These are phyloP conservation scores for Obelidium mucronatum DNA, from an alignment of 192 early-diverging fungal species.

Conservation along the genomic window DNA sequence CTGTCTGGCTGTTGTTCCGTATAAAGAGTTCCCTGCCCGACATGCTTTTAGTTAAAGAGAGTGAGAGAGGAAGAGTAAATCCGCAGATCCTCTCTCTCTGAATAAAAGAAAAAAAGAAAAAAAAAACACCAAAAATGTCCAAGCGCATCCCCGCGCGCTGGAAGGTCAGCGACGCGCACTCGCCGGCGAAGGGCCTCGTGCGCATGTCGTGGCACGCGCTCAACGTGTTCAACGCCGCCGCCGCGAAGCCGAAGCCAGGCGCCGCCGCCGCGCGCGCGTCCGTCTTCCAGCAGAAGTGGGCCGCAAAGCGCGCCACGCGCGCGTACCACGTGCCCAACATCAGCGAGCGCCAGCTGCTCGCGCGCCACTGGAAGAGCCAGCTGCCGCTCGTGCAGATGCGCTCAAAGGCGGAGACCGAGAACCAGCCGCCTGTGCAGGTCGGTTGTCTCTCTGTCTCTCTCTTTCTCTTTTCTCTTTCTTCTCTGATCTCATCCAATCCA, in stretches of 20 bases:
- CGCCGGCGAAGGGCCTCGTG: conserved; percentile 66
- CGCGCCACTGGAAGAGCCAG: conserved; percentile 49
- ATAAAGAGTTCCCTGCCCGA: too few relatives aligned
- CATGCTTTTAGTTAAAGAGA: too few relatives aligned
- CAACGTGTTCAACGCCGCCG: conserved; percentile 80
- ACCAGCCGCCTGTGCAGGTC: conserved; percentile 35
- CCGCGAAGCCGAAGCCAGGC: conserved; percentile 46
- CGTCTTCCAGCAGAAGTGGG: conserved; percentile 95
- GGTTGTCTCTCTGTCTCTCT: too few relatives aligned
- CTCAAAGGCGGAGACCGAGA: conserved; percentile 39
- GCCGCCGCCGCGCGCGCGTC: conserved; percentile 50
- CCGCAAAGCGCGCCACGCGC: conserved; percentile 88
- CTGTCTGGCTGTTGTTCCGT: too few relatives aligned
- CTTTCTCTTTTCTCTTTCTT: background rate
- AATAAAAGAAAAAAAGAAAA: conserved; percentile 59
- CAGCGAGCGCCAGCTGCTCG: conserved; percentile 76
- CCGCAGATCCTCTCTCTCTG: too few relatives aligned
- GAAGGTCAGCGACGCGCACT: conserved; percentile 42
- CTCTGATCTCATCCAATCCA: conserved; percentile 36
- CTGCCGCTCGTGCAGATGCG: conserved; percentile 49
- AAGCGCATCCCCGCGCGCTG: conserved; percentile 29
- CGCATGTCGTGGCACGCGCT: conserved; percentile 96
- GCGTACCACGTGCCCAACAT: conserved; percentile 94
- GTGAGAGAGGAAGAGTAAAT: too few relatives aligned
- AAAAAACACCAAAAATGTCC: conserved; percentile 49